Evolutionary conservation across 768 basidiomycete species (phyloP).

Genomic region (Mycena indigotica): DNA sequence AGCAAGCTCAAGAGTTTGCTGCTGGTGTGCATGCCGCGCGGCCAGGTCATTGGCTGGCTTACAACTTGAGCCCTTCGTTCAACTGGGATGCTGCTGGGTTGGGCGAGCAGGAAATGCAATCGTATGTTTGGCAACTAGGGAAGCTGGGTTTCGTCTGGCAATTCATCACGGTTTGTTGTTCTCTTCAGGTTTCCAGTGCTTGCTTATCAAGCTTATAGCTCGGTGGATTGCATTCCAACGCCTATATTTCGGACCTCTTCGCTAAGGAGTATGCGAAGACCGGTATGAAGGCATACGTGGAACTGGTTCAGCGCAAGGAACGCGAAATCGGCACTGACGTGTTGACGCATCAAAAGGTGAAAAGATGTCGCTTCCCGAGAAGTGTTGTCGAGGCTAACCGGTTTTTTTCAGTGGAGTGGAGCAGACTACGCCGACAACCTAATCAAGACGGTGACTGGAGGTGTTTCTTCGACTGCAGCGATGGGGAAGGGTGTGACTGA

Average conservation of each 20-base stretch:
- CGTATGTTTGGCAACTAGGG: constrained; percentile 90
- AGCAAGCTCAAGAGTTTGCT: constrained; percentile 92
- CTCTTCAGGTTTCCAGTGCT: background rate
- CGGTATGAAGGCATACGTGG: constrained; percentile 99
- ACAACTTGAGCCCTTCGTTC: constrained; percentile 93
- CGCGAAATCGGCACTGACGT: constrained; percentile 94
- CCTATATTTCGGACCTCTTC: constrained; percentile 93
- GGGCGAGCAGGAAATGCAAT: constrained; percentile 79
- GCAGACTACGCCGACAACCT: constrained; percentile 90
- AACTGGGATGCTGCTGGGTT: constrained; percentile 96
- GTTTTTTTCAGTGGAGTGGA: constrained; percentile 79
- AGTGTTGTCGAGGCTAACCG: constrained; percentile 13
- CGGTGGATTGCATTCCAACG: constrained; percentile 95
- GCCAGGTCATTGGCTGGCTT: constrained; percentile 94
- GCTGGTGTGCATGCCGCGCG: constrained; percentile 78
- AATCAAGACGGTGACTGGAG: constrained; percentile 96
- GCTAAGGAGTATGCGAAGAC: constrained; percentile 87
- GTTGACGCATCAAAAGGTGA: constrained; percentile 93
- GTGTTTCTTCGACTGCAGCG: constrained; percentile 96
- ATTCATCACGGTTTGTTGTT: constrained; percentile 86
- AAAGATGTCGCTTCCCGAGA: constrained; percentile 22
- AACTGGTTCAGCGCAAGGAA: constrained; percentile 89
- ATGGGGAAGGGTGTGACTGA: constrained; percentile 98
- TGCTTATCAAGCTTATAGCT: constrained; percentile 54
- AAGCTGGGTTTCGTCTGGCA: constrained; percentile 98